Percentiles rank a stretch among this genome's conserved stretches.
Conservation (phyloP, 2,329 filamentous ascomycete genomes). For the Calonectria pseudoreteaudii region DNA sequence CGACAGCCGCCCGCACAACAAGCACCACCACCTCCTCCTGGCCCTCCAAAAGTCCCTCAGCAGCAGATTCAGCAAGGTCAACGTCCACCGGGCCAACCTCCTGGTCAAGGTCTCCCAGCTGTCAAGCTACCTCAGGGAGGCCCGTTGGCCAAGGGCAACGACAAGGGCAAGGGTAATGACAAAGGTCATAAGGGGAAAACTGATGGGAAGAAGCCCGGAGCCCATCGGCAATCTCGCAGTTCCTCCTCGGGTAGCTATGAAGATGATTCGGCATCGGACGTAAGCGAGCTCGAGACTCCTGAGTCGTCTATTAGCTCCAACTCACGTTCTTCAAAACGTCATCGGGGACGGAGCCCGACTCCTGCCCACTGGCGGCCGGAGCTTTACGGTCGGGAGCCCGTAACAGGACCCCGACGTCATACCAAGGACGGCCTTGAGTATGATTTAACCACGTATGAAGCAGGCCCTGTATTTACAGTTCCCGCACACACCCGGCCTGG, state of each 20-base stretch:
- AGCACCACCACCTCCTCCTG: neutral
- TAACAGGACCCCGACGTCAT: neutral
- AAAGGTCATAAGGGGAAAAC: neutral
- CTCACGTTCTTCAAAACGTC: conserved; percentile 20
- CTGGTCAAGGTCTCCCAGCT: neutral
- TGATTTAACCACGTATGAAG: neutral
- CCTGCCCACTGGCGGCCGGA: conserved; percentile 29
- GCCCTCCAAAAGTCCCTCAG: neutral
- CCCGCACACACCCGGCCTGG: neutral
- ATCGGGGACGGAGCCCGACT: conserved; percentile 23
- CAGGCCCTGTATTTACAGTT: neutral
- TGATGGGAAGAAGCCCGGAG: neutral
- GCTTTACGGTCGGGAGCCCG: conserved; percentile 18
- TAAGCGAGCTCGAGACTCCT: conserved; percentile 31
- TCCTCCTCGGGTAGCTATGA: conserved; percentile 22
- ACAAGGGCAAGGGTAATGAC: neutral
- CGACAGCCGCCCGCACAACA: neutral
- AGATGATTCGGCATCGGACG: conserved; percentile 5
- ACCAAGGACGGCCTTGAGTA: neutral
- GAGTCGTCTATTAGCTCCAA: conserved; percentile 32
- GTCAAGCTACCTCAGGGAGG: neutral
- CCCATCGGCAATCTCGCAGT: conserved; percentile 28
- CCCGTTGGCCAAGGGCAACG: neutral
- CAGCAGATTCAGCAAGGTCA: conserved; percentile 1
- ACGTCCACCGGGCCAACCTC: neutral